Base-by-base conservation (phyloP, 805 yeast genomes). In the Metschnikowia lachancei region DNA sequence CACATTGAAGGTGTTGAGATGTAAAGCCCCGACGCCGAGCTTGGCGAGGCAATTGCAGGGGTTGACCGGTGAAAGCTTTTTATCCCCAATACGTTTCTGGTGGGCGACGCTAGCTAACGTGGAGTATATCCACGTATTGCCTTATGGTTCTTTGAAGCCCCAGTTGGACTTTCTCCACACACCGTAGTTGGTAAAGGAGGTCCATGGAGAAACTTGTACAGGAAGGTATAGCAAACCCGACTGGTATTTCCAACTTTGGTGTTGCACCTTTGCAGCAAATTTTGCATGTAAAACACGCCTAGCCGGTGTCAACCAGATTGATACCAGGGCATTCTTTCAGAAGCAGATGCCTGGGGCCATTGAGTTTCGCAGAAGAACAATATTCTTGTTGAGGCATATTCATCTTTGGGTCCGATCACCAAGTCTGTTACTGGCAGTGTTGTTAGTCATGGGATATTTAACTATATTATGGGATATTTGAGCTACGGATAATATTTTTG, bases 1-100 rank as follows among this genome's bases (percentile, higher is more conserved):
- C 88, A 82, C 57, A 69, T 83, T 38, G 90, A 83, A 54, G 78
- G 83, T 12, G 89, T 89, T 0, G 86, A 83, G 54, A 63, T 70
- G 12, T 83, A 83, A 61, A 71, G 74, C 38, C 82, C 86, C 9
- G 82, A 79, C 46, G 57, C 56, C 3, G 87, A 82, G 58, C 75
- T 81, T 31, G 82, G 77, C 22, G 69, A 61, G 19, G 85, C 83
- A 1, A 50, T 81, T 28, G 57, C 71, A 0, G 75, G 72, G 3
- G 43, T 69, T 6, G 61, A 65, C 17, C 70, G 82, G 60, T 59
- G 67, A 52, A 65, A 70, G 40, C 50, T 80, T 26, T 83, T 75
- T 67, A 63, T 83, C 53, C 83, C 89, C 28, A 82, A 82, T 47
- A 83, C 83, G 63, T 80, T 39, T 33, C 61, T 57, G 41, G 51